Evolutionary conservation across 2,329 filamentous ascomycete genomes (phyloP).

Genomic region (Ceratocystis diversiconidia): DNA sequence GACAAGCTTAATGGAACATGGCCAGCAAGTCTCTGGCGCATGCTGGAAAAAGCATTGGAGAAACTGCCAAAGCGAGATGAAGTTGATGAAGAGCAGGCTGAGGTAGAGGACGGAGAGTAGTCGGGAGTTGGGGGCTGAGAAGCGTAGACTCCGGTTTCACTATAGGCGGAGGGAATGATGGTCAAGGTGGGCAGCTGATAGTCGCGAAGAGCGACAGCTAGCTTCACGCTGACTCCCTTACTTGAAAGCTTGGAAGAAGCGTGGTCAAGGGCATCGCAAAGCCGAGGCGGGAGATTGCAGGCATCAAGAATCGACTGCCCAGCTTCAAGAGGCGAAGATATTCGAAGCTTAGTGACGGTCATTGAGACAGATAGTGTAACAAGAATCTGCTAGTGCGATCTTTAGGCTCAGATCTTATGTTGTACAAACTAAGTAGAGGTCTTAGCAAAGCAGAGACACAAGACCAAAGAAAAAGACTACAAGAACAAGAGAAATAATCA

Average conservation of each 20-base stretch:
- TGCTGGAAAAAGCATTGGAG: conserved; percentile 23
- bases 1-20: conserved; percentile 1
- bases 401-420: conserved; percentile 3
- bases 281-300: conserved; percentile 40
- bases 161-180: conserved; percentile 12
- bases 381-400: conserved; percentile 4
- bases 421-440: conserved; percentile 13
- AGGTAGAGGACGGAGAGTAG: conserved; percentile 22
- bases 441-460: neutral
- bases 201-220: conserved; percentile 43
- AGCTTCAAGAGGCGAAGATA: conserved; percentile 50
- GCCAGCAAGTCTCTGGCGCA: conserved; percentile 24
- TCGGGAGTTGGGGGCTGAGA: conserved; percentile 23
- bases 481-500: neutral
- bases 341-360: conserved; percentile 37
- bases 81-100: conserved; percentile 15
- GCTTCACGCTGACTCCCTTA: conserved; percentile 41
- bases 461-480: neutral
- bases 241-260: conserved; percentile 40
- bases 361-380: conserved; percentile 23
- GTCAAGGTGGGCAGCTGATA: conserved; percentile 33
- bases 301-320: conserved; percentile 44
- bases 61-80: conserved; percentile 24
- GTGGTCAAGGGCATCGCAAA: conserved; percentile 44
- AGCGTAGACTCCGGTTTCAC: conserved; percentile 11